These are phyloP conservation scores for Termitomyces sp. DNA, from an alignment of 768 basidiomycete species.

Conservation along the genomic window DNA sequence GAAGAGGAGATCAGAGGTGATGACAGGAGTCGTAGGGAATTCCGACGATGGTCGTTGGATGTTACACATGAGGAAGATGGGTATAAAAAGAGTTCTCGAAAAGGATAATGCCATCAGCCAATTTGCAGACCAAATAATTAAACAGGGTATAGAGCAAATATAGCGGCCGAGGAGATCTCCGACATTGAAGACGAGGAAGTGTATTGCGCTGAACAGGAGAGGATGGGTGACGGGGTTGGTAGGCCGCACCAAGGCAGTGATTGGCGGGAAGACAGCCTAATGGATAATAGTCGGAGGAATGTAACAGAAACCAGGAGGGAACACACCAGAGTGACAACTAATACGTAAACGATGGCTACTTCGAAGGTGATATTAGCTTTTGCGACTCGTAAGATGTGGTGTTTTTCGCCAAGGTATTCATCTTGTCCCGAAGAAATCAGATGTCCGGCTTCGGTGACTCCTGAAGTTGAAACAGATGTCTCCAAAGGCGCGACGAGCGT, in stretches of 20 bases:
- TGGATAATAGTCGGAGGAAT: conserved; percentile 9
- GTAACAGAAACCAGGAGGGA: neutral
- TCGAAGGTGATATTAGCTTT: conserved; percentile 42
- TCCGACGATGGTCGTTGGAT: conserved; percentile 44
- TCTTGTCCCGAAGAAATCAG: conserved; percentile 33
- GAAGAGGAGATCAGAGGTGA: conserved; percentile 76
- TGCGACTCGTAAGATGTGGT: conserved; percentile 34
- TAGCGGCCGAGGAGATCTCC: conserved; percentile 72
- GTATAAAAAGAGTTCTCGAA: conserved; percentile 61
- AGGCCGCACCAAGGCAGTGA: conserved; percentile 74
- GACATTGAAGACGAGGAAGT: conserved; percentile 74
- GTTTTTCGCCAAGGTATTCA: conserved; percentile 31
- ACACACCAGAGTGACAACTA: conserved; percentile 77
- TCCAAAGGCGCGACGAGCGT: conserved; percentile 50
- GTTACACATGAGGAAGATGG: conserved; percentile 75
- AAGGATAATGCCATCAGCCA: conserved; percentile 59
- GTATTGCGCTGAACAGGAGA: conserved; percentile 67
- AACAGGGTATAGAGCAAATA: conserved; percentile 59
- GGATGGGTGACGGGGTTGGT: conserved; percentile 68
- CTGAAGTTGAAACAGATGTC: conserved; percentile 21
- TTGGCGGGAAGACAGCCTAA: conserved; percentile 81
- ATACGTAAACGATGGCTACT: conserved; percentile 72
- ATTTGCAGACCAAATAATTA: conserved; percentile 69
- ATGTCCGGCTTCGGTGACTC: conserved; percentile 32
- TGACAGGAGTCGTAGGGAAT: conserved; percentile 40